Evolutionary conservation across 169 alveolate species (phyloP).

Genomic region (Babesia gibsoni): DNA sequence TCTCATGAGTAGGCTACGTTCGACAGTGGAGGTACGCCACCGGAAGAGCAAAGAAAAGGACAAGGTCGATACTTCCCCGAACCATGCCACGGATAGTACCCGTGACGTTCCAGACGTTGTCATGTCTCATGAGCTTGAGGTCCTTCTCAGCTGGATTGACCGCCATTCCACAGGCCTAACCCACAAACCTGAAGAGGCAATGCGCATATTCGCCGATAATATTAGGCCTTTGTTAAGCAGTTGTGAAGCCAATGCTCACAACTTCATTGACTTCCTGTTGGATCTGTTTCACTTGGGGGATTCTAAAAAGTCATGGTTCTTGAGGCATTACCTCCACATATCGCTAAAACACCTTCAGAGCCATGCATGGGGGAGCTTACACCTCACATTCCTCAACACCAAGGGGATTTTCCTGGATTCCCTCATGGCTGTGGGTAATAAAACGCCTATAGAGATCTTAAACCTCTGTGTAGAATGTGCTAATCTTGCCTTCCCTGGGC

Average conservation of each 20-base stretch:
- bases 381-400: constrained; percentile 49
- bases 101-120: constrained; percentile 42
- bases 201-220: constrained; percentile 46
- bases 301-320: constrained; percentile 21
- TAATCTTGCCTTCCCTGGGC: constrained; percentile 23
- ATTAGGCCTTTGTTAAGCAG: constrained; percentile 36
- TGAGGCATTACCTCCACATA: constrained; percentile 28
- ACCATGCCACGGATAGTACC: not conserved
- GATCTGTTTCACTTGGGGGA: constrained; percentile 35
- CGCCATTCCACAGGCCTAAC: constrained; percentile 1
- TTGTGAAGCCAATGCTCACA: constrained; percentile 16
- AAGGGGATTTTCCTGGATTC: constrained; percentile 49
- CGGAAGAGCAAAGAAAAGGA: not conserved
- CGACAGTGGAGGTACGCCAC: not conserved
- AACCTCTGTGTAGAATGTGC: constrained; percentile 28
- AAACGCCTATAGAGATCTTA: constrained; percentile 14
- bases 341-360: constrained; percentile 48
- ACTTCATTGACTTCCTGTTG: constrained; percentile 38
- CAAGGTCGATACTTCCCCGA: not conserved
- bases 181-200: constrained; percentile 23
- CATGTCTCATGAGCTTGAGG: constrained; percentile 42
- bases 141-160: constrained; percentile 55
- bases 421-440: constrained; percentile 14
- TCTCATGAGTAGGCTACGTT: constrained; percentile 24
- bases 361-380: constrained; percentile 57